Evolutionary conservation across 768 basidiomycete genomes (phyloP).

Genomic region (Boletus reticulatus): DNA sequence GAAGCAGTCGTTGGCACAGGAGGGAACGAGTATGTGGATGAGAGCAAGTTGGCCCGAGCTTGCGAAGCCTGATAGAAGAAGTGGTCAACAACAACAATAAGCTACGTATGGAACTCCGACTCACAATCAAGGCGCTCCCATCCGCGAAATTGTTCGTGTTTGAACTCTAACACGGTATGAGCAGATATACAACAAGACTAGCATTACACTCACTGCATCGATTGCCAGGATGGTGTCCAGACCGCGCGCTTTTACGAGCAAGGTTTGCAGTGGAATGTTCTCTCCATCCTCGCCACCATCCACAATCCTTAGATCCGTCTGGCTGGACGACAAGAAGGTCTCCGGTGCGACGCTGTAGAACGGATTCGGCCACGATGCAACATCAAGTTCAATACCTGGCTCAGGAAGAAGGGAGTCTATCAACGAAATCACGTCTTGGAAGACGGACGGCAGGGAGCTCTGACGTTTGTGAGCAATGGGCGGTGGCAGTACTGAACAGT

Average conservation of each 20-base stretch:
- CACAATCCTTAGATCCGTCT: conserved; percentile 33
- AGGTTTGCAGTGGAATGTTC: conserved; percentile 46
- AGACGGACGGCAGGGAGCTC: conserved; percentile 3
- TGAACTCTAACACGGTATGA: conserved; percentile 8
- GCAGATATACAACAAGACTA: neutral
- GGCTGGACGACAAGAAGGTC: conserved; percentile 32
- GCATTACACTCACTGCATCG: conserved; percentile 34
- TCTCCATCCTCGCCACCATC: conserved; percentile 45
- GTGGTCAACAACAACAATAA: neutral
- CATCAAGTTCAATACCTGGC: conserved; percentile 25
- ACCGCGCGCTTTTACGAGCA: conserved; percentile 43
- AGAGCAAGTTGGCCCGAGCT: conserved; percentile 37
- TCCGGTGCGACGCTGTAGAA: conserved; percentile 35
- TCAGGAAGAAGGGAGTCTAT: conserved; percentile 24
- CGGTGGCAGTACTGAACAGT: too few species aligned
- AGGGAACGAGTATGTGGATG: conserved; percentile 33
- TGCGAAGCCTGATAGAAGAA: conserved; percentile 21
- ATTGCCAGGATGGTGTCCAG: conserved; percentile 51
- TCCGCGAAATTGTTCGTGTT: conserved; percentile 20
- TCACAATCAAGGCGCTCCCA: conserved; percentile 28
- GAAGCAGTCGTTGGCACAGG: conserved; percentile 23
- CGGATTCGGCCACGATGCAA: conserved; percentile 36
- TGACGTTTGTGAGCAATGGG: neutral
- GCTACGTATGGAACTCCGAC: neutral
- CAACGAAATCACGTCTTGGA: conserved; percentile 10